A percentile compares a stretch with the other conserved stretches of the same genome.
Conservation (phyloP, 331 rosid species). For the Quercus lobata region DNA sequence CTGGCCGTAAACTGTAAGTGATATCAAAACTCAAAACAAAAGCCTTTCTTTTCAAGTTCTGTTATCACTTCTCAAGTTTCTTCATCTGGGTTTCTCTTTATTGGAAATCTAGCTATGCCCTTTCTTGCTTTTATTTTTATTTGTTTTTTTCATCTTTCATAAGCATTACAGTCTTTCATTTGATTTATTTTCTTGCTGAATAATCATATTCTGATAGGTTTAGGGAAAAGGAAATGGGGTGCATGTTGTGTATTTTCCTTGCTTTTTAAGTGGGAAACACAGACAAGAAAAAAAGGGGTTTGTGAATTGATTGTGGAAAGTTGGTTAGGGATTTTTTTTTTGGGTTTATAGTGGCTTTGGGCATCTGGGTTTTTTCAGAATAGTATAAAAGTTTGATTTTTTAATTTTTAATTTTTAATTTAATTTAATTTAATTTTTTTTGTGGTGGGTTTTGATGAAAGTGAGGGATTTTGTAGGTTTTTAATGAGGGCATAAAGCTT, state of each 20-base stretch:
- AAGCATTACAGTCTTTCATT: neutral
- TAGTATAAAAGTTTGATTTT: slow-evolving; percentile 3
- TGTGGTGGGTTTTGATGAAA: neutral
- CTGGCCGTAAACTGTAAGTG: neutral
- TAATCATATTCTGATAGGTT: slow-evolving; percentile 8
- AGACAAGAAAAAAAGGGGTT: neutral
- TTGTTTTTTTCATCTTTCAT: slow-evolving; percentile 14
- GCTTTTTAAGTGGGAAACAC: slow-evolving; percentile 13
- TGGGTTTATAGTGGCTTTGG: neutral
- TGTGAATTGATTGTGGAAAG: slow-evolving; percentile 12
- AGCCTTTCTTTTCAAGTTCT: neutral
- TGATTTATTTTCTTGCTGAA: neutral
- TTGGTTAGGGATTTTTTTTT: slow-evolving; percentile 11
- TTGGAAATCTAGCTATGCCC: neutral
- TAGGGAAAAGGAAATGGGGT: slow-evolving; percentile 22
- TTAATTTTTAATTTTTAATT: neutral
- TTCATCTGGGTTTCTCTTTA: neutral
- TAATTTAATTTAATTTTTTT: neutral
- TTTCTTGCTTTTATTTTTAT: slow-evolving; percentile 15
- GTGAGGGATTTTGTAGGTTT: slow-evolving; percentile 1
- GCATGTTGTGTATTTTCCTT: slow-evolving; percentile 24
- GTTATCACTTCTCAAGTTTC: neutral
- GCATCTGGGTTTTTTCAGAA: slow-evolving; percentile 13
- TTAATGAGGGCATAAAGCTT: slow-evolving; percentile 1
- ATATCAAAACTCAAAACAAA: neutral